Evolutionary conservation across 306 rosid genomes (phyloP).

Genomic region (Begonia peltatifolia): DNA sequence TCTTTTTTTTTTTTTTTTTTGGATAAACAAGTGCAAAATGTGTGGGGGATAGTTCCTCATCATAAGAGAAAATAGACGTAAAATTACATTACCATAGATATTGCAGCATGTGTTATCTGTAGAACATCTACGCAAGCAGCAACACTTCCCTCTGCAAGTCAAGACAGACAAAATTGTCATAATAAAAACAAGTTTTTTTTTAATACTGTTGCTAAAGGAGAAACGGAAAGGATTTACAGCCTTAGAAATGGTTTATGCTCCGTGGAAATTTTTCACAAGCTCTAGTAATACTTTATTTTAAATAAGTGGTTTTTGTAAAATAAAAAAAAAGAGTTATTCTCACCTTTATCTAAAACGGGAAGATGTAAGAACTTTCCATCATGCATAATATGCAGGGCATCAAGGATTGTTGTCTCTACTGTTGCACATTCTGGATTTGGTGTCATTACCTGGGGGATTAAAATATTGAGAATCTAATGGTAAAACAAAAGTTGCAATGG

Average conservation of each 20-base stretch:
- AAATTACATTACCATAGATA: conserved; percentile 56
- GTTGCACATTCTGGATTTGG: conserved; percentile 84
- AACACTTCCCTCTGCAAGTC: conserved; percentile 53
- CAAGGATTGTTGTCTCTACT: conserved; percentile 74
- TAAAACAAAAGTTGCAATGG: no score
- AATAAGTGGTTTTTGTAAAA: neutral
- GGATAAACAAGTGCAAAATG: no score
- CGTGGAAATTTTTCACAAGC: no score
- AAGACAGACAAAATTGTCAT: conserved; percentile 5
- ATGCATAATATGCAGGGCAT: conserved; percentile 87
- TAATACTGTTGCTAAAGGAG: conserved; percentile 1
- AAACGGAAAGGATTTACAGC: neutral
- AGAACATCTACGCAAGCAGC: conserved; percentile 85
- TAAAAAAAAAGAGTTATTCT: neutral
- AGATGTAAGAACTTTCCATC: conserved; percentile 91
- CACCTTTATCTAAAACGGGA: conserved; percentile 86
- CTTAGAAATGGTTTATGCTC: neutral
- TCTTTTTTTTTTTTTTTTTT: no score
- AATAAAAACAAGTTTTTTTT: neutral
- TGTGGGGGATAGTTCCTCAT: no score
- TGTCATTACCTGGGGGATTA: conserved; percentile 68
- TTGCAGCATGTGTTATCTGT: conserved; percentile 83
- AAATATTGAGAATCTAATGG: no score
- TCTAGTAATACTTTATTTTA: neutral
- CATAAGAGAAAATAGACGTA: neutral